Evolutionary conservation across 306 rosid species (phyloP).

Genomic region (Sicyos edulis): DNA sequence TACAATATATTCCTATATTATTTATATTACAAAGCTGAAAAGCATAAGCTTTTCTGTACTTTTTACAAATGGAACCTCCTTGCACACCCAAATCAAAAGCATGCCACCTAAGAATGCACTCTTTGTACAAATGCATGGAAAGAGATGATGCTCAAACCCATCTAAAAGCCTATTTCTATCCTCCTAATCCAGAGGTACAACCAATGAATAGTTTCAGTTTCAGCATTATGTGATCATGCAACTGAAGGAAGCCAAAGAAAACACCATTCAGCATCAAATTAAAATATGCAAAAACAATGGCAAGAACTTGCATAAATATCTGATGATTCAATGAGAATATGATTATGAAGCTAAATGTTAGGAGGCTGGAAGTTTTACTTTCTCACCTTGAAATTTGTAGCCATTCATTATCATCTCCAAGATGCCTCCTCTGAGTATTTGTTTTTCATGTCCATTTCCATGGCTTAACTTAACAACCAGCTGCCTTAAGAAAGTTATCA

Average conservation of each 20-base stretch:
- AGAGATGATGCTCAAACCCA: not conserved
- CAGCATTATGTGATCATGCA: conserved; percentile 5
- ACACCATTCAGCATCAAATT: not conserved
- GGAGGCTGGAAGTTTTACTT: not conserved
- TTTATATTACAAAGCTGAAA: conserved; percentile 5
- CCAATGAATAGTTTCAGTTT: conserved; percentile 8
- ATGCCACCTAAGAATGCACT: not conserved
- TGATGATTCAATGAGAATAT: conserved; percentile 6
- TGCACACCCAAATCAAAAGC: not conserved
- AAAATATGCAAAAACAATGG: not conserved
- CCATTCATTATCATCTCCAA: not conserved
- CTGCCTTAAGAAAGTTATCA: conserved; percentile 73
- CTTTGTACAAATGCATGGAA: not conserved
- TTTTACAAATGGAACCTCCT: conserved; percentile 12
- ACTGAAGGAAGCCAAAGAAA: not conserved
- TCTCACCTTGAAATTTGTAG: not conserved
- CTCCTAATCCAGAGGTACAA: not conserved
- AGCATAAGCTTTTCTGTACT: conserved; percentile 1
- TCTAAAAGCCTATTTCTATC: not conserved
- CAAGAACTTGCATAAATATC: not conserved
- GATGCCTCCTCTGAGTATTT: not conserved
- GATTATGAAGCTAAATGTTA: not conserved
- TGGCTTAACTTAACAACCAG: conserved; percentile 54
- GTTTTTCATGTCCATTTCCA: not conserved
- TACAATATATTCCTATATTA: conserved; percentile 1